phyloP scores from a whole-genome alignment of 2,329 filamentous ascomycete genomes.

The Emergomyces africanus region DNA sequence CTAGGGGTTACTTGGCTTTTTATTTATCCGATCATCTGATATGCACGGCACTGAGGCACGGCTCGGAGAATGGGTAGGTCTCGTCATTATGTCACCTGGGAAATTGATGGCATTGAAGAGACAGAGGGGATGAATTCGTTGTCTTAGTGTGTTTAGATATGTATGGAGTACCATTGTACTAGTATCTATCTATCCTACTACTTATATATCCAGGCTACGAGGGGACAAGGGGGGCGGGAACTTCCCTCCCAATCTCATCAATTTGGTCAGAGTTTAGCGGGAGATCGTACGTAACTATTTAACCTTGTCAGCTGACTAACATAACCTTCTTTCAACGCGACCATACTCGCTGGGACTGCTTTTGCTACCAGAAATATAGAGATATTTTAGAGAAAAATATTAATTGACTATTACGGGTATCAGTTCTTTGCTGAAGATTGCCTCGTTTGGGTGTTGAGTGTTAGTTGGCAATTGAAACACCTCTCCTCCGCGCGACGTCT shows the following conservation, averaged over 20 bases:
- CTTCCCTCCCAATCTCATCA: too few species aligned
- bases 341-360: not conserved
- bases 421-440: not conserved
- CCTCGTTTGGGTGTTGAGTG: not conserved
- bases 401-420: not conserved
- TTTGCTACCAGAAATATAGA: not conserved
- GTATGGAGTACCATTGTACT: too few species aligned
- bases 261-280: too few species aligned
- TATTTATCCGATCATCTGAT: not conserved
- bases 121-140: not conserved
- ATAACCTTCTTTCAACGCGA: too few species aligned
- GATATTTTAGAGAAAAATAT: too few species aligned
- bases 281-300: too few species aligned
- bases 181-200: too few species aligned
- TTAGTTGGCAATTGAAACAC: not conserved
- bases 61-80: not conserved
- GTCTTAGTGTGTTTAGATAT: not conserved
- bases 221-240: not conserved
- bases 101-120: not conserved
- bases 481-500: not conserved
- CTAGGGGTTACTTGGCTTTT: too few species aligned
- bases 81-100: not conserved
- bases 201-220: too few species aligned
- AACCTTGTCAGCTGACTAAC: not conserved
- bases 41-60: not conserved